These are phyloP conservation scores for Waltergamsia citrina DNA, from an alignment of 2,329 filamentous ascomycete species.

Conservation along the genomic window DNA sequence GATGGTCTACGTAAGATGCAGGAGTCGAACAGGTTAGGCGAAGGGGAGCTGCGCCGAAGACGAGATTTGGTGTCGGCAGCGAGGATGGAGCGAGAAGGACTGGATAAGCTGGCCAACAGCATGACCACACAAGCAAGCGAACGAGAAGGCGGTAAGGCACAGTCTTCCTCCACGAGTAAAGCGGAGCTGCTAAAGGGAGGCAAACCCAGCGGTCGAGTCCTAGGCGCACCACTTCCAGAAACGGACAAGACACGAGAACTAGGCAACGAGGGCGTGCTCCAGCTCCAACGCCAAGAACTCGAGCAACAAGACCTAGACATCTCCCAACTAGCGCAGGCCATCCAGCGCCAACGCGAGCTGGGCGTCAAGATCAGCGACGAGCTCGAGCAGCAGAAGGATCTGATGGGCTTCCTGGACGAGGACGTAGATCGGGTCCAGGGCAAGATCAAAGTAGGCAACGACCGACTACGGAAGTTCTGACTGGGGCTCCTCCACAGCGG, in stretches of 20 bases:
- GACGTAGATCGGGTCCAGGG: constrained; percentile 56
- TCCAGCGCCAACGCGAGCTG: constrained; percentile 68
- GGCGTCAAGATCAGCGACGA: constrained; percentile 68
- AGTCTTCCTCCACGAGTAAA: constrained; percentile 41
- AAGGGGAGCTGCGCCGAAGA: constrained; percentile 64
- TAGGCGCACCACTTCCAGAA: constrained; percentile 65
- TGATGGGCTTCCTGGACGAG: constrained; percentile 57
- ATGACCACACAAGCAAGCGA: constrained; percentile 21
- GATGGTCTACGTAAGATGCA: constrained; percentile 53
- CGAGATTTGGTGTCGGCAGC: constrained; percentile 62
- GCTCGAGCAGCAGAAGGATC: constrained; percentile 59
- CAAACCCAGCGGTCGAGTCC: constrained; percentile 47
- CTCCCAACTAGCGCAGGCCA: constrained; percentile 56
- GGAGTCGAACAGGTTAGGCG: constrained; percentile 49
- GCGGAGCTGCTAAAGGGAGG: constrained; percentile 32
- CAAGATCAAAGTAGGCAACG: constrained; percentile 68
- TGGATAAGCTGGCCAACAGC: constrained; percentile 62
- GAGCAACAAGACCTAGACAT: constrained; percentile 66
- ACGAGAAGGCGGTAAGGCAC: constrained; percentile 4
- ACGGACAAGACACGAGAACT: constrained; percentile 68
- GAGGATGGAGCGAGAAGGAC: constrained; percentile 63
- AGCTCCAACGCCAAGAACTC: constrained; percentile 68
- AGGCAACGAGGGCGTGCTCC: constrained; percentile 65
- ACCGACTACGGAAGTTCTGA: constrained; percentile 58
- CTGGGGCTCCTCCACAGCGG: constrained; percentile 10